Base-by-base conservation (phyloP, 2,329 filamentous ascomycete genomes). In the Aschersonia sp. region DNA sequence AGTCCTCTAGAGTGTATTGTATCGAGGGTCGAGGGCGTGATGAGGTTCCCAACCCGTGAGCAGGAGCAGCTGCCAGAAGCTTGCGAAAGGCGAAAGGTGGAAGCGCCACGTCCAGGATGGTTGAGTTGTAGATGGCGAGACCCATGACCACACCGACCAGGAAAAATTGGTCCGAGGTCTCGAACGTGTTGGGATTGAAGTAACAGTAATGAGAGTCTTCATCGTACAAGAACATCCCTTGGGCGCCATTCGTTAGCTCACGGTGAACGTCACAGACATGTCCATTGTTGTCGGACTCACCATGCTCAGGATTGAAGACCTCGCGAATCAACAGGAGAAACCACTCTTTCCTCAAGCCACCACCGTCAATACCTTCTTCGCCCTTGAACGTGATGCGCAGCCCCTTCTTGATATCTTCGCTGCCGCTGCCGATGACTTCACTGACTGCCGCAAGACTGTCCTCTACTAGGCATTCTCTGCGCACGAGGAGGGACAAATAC, bases 61-160 rank as follows among this genome's bases (percentile, higher is more conserved):
- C 65, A n/a, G 87, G 85, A 1, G 83, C 84, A 6, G 86, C 80
- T 3, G 85, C 80, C 41, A 95, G 72, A 28, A 96, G 74, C 62
- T 94, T 95, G 54, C 87, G 82, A 60, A 94, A 96, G 1, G 85
- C 83, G 61, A 95, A 94, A 0, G 89, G 85, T 1, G 89, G 89
- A 28, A 96, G 74, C 2, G 87, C 85, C 45, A 95, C 77, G 59
- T 95, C 89, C 20, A 96, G 71, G 54, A 95, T 95, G 0, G 87
- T 95, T 2, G 87, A 94, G 63, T 96, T 95, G 67, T 95, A 94
- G 51, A 96, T 94, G 10, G 89, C 89, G 50, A 96, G 71, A 1
- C 89, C 89, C 48, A 96, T 74, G 5, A 95, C 74, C 9, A 92
- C 86, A 1, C 89, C 89, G 31, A 96, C 85, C 29, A 95, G 73